These are phyloP conservation scores for Amylostereum areolatum DNA, from an alignment of 1,284 basidiomycete species.

Conservation along the genomic window DNA sequence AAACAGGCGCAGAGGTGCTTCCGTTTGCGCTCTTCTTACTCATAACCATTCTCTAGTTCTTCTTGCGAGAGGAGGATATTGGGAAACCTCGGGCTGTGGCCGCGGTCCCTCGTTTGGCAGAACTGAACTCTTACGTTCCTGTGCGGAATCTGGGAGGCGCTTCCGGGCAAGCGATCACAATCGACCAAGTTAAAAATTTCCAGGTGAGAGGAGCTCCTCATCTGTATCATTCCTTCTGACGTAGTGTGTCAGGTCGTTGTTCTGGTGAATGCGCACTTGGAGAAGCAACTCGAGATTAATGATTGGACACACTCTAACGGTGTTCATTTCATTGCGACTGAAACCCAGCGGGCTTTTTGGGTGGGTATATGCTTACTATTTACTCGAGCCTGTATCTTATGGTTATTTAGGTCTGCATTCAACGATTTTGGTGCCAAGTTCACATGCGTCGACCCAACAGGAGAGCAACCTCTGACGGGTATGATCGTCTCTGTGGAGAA, in stretches of 20 bases:
- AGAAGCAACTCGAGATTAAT: constrained; percentile 92
- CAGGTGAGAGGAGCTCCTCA: constrained; percentile 50
- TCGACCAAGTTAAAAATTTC: constrained; percentile 81
- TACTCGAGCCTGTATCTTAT: constrained; percentile 16
- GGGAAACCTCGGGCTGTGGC: constrained; percentile 86
- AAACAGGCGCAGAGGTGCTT: constrained; percentile 16
- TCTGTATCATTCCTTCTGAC: constrained; percentile 1
- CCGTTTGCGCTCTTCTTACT: not conserved
- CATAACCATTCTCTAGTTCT: constrained; percentile 61
- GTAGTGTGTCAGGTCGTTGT: constrained; percentile 71
- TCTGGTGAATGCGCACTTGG: constrained; percentile 72
- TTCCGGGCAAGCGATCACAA: constrained; percentile 66
- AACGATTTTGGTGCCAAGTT: constrained; percentile 97
- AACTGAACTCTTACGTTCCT: constrained; percentile 96
- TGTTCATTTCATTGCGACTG: constrained; percentile 89
- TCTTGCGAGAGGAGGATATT: constrained; percentile 84
- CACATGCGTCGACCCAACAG: constrained; percentile 91
- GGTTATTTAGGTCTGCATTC: constrained; percentile 72
- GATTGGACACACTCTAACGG: constrained; percentile 88
- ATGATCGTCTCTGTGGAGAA: constrained; percentile 94
- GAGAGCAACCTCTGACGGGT: constrained; percentile 88
- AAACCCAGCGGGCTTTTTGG: constrained; percentile 95
- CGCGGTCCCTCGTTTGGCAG: constrained; percentile 86
- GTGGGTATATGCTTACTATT: constrained; percentile 36
- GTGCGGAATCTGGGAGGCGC: constrained; percentile 74